A percentile compares a stretch with the other conserved stretches of the same genome.
phyloP scores from a whole-genome alignment of 2,329 filamentous ascomycete genomes.

The Aspergillus tanneri region DNA sequence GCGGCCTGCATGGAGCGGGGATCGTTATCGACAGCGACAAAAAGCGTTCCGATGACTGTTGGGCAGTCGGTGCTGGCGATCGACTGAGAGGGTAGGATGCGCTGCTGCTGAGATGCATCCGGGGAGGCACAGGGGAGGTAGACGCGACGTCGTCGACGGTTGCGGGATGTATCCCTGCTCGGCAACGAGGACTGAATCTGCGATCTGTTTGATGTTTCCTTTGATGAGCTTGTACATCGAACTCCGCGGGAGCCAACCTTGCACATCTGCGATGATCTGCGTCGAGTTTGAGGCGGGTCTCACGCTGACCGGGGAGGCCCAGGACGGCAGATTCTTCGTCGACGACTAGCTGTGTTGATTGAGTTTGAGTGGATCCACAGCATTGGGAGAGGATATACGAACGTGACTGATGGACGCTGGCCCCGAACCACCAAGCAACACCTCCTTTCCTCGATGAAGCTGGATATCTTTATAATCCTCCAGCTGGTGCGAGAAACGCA shows the following conservation, averaged over 20 bases:
- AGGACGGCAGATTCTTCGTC: slow-evolving; percentile 39
- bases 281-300: slow-evolving; percentile 37
- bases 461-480: slow-evolving; percentile 37
- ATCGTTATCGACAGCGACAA: slow-evolving; percentile 26
- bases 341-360: slow-evolving; percentile 30
- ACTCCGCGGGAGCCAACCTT: slow-evolving; percentile 28
- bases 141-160: slow-evolving; percentile 15
- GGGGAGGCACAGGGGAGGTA: slow-evolving; percentile 29
- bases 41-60: slow-evolving; percentile 23
- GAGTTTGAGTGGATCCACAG: neutral
- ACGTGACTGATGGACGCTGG: slow-evolving; percentile 35
- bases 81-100: slow-evolving; percentile 22
- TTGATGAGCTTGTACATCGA: slow-evolving; percentile 34
- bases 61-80: slow-evolving; percentile 12
- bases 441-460: slow-evolving; percentile 36
- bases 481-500: slow-evolving; percentile 34
- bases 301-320: slow-evolving; percentile 33
- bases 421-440: slow-evolving; percentile 28
- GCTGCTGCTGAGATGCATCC: slow-evolving; percentile 31
- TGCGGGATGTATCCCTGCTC: slow-evolving; percentile 33
- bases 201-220: slow-evolving; percentile 35
- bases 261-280: slow-evolving; percentile 40
- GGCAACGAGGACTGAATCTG: slow-evolving; percentile 30
- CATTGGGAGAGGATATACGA: slow-evolving; percentile 1
- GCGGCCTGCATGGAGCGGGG: slow-evolving; percentile 28